These are phyloP conservation scores for Kurtzmaniella quercitrusa DNA, from an alignment of 1,139 yeast genomes.

Conservation along the genomic window DNA sequence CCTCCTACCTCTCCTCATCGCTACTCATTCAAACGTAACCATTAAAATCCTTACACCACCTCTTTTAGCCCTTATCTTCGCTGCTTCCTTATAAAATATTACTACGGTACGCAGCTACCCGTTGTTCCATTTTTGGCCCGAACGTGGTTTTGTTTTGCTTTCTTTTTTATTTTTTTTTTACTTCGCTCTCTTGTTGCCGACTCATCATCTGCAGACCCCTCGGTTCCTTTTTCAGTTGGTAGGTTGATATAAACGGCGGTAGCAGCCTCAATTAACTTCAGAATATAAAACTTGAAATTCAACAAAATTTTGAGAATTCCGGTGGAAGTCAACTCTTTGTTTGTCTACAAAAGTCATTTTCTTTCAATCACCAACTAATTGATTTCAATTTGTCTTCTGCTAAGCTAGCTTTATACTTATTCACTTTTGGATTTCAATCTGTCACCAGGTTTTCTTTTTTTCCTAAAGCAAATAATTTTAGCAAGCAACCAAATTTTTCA, in stretches of 20 bases:
- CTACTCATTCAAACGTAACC: too few species aligned
- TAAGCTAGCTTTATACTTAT: background rate
- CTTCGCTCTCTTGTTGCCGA: background rate
- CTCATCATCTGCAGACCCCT: slow-evolving; percentile 3
- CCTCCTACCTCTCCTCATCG: too few species aligned
- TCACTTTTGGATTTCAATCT: background rate
- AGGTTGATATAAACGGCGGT: background rate
- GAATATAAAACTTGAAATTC: too few species aligned
- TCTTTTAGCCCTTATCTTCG: background rate
- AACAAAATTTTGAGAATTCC: too few species aligned
- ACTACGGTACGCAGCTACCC: background rate
- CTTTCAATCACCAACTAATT: too few species aligned
- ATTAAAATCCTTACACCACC: too few species aligned
- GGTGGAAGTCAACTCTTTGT: too few species aligned
- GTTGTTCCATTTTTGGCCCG: background rate
- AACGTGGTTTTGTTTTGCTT: background rate
- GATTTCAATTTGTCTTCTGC: background rate
- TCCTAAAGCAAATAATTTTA: slow-evolving; percentile 18
- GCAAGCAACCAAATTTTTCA: slow-evolving; percentile 8
- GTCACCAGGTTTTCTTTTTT: background rate
- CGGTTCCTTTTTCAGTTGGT: background rate
- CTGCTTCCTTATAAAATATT: background rate
- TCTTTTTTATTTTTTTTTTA: background rate
- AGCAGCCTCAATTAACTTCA: background rate
- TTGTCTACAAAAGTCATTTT: too few species aligned